Percentiles rank a stretch among this genome's conserved stretches.
phyloP scores from a whole-genome alignment of 208 protist genomes.

The Lotmaria passim region DNA sequence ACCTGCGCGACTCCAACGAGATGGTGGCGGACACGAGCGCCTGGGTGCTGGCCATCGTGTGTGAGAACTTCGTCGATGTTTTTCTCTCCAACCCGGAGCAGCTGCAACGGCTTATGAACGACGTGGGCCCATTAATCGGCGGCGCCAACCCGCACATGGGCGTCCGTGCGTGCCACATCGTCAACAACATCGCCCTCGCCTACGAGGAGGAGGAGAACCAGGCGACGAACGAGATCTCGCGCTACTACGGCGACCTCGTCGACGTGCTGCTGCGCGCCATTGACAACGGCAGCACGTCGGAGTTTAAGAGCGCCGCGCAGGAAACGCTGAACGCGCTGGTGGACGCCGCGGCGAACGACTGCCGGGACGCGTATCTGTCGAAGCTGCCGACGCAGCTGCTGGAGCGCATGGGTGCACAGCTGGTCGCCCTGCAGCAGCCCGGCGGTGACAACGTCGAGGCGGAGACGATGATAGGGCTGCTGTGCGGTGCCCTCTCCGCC shows the following conservation, averaged over 20 bases:
- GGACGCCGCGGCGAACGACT: constrained; percentile 80
- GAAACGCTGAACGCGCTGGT: constrained; percentile 95
- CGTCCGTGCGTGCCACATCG: constrained; percentile 92
- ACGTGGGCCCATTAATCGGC: constrained; percentile 68
- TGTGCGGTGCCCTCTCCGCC: constrained; percentile 86
- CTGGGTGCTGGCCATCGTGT: constrained; percentile 95
- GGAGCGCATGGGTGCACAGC: constrained; percentile 52
- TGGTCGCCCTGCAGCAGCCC: constrained; percentile 37
- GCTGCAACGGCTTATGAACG: constrained; percentile 81
- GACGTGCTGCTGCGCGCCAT: constrained; percentile 68
- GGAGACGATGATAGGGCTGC: constrained; percentile 79
- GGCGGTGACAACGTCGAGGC: constrained; percentile 43
- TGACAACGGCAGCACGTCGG: constrained; percentile 73
- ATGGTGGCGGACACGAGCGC: constrained; percentile 94
- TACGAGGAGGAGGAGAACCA: constrained; percentile 80
- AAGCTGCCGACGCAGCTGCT: constrained; percentile 82
- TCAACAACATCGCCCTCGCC: constrained; percentile 94
- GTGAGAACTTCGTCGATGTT: constrained; percentile 87
- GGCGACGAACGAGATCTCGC: constrained; percentile 84
- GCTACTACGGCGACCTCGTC: constrained; percentile 84
- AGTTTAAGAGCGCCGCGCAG: constrained; percentile 88
- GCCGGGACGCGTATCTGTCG: constrained; percentile 48
- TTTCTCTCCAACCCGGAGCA: constrained; percentile 59
- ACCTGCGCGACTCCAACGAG: constrained; percentile 77
- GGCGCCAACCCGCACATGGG: constrained; percentile 70